Percentiles rank a stretch among this genome's conserved stretches.
These are phyloP conservation scores for Neurospora sp. DNA, from an alignment of 495 filamentous ascomycete genomes.

Conservation along the genomic window DNA sequence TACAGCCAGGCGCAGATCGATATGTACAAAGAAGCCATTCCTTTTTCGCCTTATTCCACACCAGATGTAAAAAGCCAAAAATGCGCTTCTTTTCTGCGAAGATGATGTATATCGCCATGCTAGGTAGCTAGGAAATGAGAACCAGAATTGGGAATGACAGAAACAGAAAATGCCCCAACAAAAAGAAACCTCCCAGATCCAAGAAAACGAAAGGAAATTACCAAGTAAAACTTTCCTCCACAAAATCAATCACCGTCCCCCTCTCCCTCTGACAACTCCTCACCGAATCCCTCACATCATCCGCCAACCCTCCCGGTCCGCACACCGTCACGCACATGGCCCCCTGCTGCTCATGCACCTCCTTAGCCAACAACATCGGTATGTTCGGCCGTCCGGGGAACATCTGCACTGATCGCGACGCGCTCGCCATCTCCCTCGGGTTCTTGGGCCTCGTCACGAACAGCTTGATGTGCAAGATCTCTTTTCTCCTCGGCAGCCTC, in stretches of 20 bases:
- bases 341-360: conserved; percentile 66
- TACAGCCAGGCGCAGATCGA: neutral
- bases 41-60: neutral
- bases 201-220: conserved; percentile 23
- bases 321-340: conserved; percentile 89
- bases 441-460: conserved; percentile 78
- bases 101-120: neutral
- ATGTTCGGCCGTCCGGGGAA: conserved; percentile 78
- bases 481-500: conserved; percentile 62
- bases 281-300: conserved; percentile 70
- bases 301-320: conserved; percentile 71
- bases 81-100: neutral
- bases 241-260: conserved; percentile 57
- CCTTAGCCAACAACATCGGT: conserved; percentile 61
- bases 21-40: neutral
- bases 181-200: neutral
- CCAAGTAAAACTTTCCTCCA: conserved; percentile 89
- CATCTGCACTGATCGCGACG: conserved; percentile 74
- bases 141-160: neutral
- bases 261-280: conserved; percentile 50
- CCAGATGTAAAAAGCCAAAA: neutral
- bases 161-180: neutral
- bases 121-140: neutral
- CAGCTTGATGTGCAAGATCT: conserved; percentile 71
- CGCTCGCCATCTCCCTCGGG: conserved; percentile 59